Percentiles rank a stretch among this genome's conserved stretches.
phyloP scores from a whole-genome alignment of 202 grass and related monocot species.

The Eragrostis tef region DNA sequence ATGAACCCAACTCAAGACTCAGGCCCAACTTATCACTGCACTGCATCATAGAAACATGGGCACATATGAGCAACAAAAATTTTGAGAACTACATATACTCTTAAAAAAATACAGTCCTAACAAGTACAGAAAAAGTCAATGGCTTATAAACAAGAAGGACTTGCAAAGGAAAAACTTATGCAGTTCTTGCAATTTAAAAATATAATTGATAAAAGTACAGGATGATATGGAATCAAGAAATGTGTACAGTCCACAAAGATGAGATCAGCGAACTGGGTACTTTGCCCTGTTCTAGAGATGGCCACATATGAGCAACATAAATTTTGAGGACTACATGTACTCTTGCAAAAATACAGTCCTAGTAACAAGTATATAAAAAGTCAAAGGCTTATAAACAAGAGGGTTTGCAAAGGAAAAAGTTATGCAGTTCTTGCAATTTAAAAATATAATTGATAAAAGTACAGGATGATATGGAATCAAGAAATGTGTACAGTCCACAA shows the following conservation, averaged over 20 bases:
- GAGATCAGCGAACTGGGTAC: background rate
- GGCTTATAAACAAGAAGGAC: background rate
- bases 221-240: background rate
- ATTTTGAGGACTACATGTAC: conserved; percentile 29
- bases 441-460: background rate
- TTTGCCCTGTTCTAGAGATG: background rate
- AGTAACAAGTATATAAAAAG: conserved; percentile 10
- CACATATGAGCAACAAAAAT: conserved; percentile 39
- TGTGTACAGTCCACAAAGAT: background rate
- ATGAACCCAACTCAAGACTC: conserved; percentile 98
- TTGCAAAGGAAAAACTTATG: background rate
- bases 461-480: background rate
- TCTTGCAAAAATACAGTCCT: background rate
- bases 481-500: background rate
- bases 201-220: background rate
- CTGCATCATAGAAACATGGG: conserved; percentile 59
- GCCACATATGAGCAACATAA: conserved; percentile 41
- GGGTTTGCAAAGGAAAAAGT: background rate
- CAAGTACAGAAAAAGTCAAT: conserved; percentile 9
- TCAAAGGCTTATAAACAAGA: background rate
- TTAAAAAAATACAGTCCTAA: background rate
- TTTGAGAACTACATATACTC: conserved; percentile 15
- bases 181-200: background rate
- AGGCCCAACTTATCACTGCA: conserved; percentile 99
- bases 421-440: background rate